Evolutionary conservation across 2,329 filamentous ascomycete species (phyloP).

Genomic region (Colletotrichum filicis): DNA sequence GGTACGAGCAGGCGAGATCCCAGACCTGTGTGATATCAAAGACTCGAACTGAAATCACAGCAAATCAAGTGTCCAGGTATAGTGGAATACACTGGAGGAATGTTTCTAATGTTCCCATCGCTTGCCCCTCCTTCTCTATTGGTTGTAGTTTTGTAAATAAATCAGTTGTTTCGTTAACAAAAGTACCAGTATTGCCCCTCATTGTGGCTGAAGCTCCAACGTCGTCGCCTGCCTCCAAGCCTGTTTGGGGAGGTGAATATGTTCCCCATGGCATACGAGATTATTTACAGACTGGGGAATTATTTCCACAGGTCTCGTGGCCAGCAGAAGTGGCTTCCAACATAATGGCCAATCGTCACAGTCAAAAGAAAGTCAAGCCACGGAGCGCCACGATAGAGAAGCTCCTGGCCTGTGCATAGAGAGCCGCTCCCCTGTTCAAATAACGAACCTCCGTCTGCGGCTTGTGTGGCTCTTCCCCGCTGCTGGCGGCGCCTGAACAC

Average conservation of each 20-base stretch:
- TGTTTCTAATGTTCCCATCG: neutral
- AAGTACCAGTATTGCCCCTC: slow-evolving; percentile 28
- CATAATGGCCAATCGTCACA: neutral
- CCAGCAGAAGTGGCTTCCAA: neutral
- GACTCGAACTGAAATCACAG: neutral
- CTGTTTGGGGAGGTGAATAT: slow-evolving; percentile 6
- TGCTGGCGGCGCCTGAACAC: slow-evolving; percentile 17
- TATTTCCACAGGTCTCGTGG: neutral
- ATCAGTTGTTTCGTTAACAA: slow-evolving; percentile 12
- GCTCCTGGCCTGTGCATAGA: neutral
- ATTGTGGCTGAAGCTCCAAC: slow-evolving; percentile 27
- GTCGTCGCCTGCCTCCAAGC: neutral
- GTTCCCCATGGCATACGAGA: neutral
- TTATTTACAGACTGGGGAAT: neutral
- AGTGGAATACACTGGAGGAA: neutral
- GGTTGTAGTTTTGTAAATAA: slow-evolving; percentile 17
- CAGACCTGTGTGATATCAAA: neutral
- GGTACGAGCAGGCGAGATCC: too few relatives aligned
- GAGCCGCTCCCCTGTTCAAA: slow-evolving; percentile 4
- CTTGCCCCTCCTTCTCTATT: slow-evolving; percentile 25
- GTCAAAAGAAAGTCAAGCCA: neutral
- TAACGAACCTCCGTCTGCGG: neutral
- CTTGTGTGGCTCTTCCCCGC: slow-evolving; percentile 18
- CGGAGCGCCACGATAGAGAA: neutral
- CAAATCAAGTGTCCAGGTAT: neutral